Base-by-base conservation (phyloP, 495 filamentous ascomycete genomes). In the Hypoxylon perforatum region DNA sequence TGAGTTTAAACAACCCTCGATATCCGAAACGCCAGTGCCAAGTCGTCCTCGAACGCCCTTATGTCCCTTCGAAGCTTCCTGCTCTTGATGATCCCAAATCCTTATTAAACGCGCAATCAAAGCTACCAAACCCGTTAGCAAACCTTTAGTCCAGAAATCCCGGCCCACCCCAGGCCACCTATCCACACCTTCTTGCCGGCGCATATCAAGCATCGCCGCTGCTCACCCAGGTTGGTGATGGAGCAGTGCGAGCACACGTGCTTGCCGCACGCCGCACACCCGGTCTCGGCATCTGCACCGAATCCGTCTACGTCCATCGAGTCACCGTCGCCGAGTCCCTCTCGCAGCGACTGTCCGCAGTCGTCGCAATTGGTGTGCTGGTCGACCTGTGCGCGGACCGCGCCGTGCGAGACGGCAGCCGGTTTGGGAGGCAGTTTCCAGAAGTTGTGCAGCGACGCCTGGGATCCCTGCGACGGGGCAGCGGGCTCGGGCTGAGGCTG, bases 171-270 rank as follows among this genome's bases (percentile, higher is more conserved):
- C 4, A 66, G 30, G 9, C 67, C 73, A 4, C 58, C 65, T 18
- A 67, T 60, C 72, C 68, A 71, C 33, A 67, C 60, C 42, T 63
- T 70, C 47, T 72, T 68, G 14, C 75, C 73, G 4, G 78, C 80
- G 63, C 82, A 84, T 21, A 62, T 70, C 51, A 83, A 38, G 55
- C 82, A 84, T n/a, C 73, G 65, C 17, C 78, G 70, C 35, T 80
- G 69, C 57, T 82, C 75, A 17, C 79, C 78, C 0, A 84, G 67
- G 45, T 80, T 80, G 57, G 76, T 81, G 53, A 82, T 72, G 3
- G 80, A 82, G 65, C 82, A 84, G 55, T 78, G 76, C 49, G 76
- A 82, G 70, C 82, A 84, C 42, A 83, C 77, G 9, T 72, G 56
- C 68, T 82, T 82, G 21, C 78, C 67, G 46, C 82, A 84, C 2